phyloP scores from a whole-genome alignment of 1,139 yeast genomes.

The Suhomyces bolitotheri region DNA sequence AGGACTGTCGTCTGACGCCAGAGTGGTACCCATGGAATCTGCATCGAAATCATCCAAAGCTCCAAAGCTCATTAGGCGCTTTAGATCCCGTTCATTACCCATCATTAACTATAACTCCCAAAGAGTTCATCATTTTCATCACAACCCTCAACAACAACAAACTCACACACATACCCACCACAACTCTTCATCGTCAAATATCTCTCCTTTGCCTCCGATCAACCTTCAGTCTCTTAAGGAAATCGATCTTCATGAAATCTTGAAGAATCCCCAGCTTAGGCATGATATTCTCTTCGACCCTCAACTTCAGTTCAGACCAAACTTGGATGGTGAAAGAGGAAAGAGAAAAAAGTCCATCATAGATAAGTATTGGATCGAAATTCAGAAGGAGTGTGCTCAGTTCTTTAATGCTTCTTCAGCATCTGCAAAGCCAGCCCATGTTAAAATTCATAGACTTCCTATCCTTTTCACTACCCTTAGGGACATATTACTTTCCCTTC shows the following conservation, averaged over 20 bases:
- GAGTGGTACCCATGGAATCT: slow-evolving; percentile 7
- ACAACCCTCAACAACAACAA: slow-evolving; percentile 18
- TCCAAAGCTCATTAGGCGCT: slow-evolving; percentile 43
- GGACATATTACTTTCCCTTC: slow-evolving; percentile 70
- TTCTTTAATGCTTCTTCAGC: slow-evolving; percentile 26
- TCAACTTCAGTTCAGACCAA: slow-evolving; percentile 87
- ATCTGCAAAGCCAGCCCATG: slow-evolving; percentile 10
- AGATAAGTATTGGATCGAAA: slow-evolving; percentile 81
- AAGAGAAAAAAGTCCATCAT: slow-evolving; percentile 71
- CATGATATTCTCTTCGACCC: slow-evolving; percentile 95
- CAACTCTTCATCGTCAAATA: slow-evolving; percentile 17
- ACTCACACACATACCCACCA: slow-evolving; percentile 11
- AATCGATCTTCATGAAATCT: slow-evolving; percentile 83
- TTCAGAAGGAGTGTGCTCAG: slow-evolving; percentile 60
- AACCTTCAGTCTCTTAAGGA: slow-evolving; percentile 81
- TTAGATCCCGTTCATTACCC: slow-evolving; percentile 46
- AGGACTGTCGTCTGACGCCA: slow-evolving; percentile 1
- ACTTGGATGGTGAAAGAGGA: slow-evolving; percentile 89
- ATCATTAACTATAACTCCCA: slow-evolving; percentile 38
- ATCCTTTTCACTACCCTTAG: slow-evolving; percentile 72
- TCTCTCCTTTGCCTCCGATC: slow-evolving; percentile 72
- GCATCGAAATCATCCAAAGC: slow-evolving; percentile 25
- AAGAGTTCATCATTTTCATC: slow-evolving; percentile 20
- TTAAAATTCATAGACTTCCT: slow-evolving; percentile 54
- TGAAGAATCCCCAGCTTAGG: slow-evolving; percentile 88